Percentiles rank a stretch among this genome's conserved stretches.
These are phyloP conservation scores for Rhypophila decipiens DNA, from an alignment of 495 filamentous ascomycete species.

Conservation along the genomic window DNA sequence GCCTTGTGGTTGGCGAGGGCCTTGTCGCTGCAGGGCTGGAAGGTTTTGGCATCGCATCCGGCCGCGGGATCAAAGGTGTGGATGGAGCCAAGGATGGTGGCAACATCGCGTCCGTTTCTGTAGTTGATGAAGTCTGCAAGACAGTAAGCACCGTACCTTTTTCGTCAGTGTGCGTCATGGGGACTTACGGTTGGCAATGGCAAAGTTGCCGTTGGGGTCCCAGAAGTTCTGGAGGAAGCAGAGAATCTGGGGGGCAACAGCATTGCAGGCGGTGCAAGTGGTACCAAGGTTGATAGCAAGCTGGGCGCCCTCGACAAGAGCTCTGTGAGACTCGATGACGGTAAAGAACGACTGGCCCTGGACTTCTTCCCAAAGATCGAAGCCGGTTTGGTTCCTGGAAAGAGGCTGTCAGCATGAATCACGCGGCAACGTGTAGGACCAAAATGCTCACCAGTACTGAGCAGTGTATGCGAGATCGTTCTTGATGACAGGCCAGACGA, in stretches of 20 bases:
- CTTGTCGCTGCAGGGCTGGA: constrained; percentile 58
- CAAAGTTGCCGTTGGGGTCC: constrained; percentile 46
- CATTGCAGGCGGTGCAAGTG: constrained; percentile 41
- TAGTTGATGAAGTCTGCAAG: constrained; percentile 11
- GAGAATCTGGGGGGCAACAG: constrained; percentile 52
- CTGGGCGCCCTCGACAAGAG: constrained; percentile 57
- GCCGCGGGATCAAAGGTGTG: constrained; percentile 57
- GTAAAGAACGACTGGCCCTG: constrained; percentile 56
- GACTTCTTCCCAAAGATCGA: constrained; percentile 70
- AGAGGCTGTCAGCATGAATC: background rate
- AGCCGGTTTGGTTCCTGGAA: constrained; percentile 51
- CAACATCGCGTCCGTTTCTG: constrained; percentile 56
- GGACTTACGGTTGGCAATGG: constrained; percentile 49
- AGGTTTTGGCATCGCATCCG: constrained; percentile 51
- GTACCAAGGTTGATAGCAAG: constrained; percentile 43
- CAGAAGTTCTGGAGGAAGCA: constrained; percentile 64
- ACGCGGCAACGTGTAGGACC: background rate
- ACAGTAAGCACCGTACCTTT: too few relatives aligned
- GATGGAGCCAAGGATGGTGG: constrained; percentile 55
- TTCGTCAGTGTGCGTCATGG: too few relatives aligned
- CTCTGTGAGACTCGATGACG: constrained; percentile 34
- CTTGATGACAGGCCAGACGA: constrained; percentile 57
- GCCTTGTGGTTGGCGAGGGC: constrained; percentile 61
- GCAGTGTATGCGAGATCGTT: constrained; percentile 66
- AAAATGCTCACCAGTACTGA: constrained; percentile 53